These are phyloP conservation scores for Alternaria gansuensis DNA, from an alignment of 2,329 filamentous ascomycete species.

Conservation along the genomic window DNA sequence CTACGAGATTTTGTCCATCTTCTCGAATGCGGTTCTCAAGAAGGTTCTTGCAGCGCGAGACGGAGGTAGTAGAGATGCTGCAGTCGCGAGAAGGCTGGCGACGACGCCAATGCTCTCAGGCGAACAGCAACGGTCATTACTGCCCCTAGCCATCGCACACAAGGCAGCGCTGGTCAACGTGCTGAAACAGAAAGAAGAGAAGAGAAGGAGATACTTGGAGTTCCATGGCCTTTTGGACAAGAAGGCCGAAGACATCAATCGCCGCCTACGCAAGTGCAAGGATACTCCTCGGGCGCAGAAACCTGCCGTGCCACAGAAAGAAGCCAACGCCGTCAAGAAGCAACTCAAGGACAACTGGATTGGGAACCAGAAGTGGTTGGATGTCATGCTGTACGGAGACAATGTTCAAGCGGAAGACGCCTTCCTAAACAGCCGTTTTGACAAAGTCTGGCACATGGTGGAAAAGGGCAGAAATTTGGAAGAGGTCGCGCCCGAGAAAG, in stretches of 20 bases:
- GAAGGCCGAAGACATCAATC: conserved; percentile 68
- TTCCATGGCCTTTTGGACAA: conserved; percentile 71
- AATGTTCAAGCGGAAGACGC: conserved; percentile 64
- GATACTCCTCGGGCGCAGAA: conserved; percentile 37
- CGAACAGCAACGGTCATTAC: conserved; percentile 56
- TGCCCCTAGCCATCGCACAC: conserved; percentile 76
- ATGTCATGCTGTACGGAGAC: conserved; percentile 74
- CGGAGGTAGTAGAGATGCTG: conserved; percentile 43
- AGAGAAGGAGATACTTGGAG: conserved; percentile 66
- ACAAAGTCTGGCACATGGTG: conserved; percentile 74
- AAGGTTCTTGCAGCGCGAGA: conserved; percentile 66
- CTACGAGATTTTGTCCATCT: conserved; percentile 82
- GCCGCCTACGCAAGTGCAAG: conserved; percentile 59
- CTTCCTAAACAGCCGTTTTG: conserved; percentile 72
- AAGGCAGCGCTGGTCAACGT: conserved; percentile 69
- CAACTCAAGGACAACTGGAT: conserved; percentile 78
- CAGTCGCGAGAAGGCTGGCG: conserved; percentile 63
- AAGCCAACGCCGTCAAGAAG: conserved; percentile 60
- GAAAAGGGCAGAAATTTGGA: conserved; percentile 67
- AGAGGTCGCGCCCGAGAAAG: conserved; percentile 61
- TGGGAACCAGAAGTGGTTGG: conserved; percentile 77
- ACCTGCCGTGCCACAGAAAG: conserved; percentile 45
- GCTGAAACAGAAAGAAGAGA: conserved; percentile 68
- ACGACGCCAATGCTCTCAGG: conserved; percentile 50
- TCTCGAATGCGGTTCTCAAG: conserved; percentile 84